These are phyloP conservation scores for Vanderwaltozyma polyspora DNA, from an alignment of 805 yeast genomes.

Conservation along the genomic window DNA sequence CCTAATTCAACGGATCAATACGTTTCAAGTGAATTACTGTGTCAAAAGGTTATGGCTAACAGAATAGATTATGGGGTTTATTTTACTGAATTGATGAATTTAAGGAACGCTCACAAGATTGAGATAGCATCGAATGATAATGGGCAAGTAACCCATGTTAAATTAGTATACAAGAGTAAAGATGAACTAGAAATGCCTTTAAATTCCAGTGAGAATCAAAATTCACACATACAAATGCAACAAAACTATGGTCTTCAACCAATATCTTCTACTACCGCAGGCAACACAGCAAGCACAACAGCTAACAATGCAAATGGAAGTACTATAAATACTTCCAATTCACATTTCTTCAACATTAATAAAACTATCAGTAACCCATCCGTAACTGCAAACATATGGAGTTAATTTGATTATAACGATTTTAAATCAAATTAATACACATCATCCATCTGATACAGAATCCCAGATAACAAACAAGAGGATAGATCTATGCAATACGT, in stretches of 20 bases:
- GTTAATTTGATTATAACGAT: too few relatives aligned
- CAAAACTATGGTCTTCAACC: background rate
- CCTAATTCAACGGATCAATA: conserved; percentile 10
- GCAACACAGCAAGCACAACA: too few relatives aligned
- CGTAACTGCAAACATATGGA: conserved; percentile 11
- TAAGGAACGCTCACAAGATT: conserved; percentile 14
- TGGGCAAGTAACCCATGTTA: conserved; percentile 19
- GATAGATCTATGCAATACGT: too few relatives aligned
- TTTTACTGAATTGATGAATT: conserved; percentile 11
- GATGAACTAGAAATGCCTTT: background rate
- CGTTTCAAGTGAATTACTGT: conserved; percentile 16
- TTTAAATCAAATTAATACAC: too few relatives aligned
- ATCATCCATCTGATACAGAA: background rate
- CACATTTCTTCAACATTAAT: conserved; percentile 5
- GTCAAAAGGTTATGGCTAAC: conserved; percentile 10
- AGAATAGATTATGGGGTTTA: conserved; percentile 14
- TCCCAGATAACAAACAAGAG: too few relatives aligned
- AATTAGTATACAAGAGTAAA: conserved; percentile 3
- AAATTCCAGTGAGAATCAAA: background rate
- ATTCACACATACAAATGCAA: background rate
- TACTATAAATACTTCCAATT: background rate
- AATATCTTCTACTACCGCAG: background rate
- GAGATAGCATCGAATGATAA: conserved; percentile 13
- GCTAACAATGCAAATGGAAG: background rate
- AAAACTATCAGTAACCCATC: conserved; percentile 6